Base-by-base conservation (phyloP, 768 basidiomycete genomes). In the Phallus indusiatus region DNA sequence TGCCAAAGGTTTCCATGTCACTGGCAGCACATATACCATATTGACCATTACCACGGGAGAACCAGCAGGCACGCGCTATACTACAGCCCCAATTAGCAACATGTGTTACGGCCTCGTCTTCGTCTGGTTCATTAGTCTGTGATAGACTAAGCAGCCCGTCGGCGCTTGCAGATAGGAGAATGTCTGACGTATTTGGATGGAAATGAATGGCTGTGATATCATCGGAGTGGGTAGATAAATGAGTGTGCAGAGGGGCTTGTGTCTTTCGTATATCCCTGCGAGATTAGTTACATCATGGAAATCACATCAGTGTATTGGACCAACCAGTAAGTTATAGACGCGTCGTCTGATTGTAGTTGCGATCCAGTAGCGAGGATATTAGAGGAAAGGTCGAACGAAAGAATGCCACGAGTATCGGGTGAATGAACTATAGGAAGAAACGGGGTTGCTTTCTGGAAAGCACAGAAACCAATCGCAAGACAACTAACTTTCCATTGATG, bases 1-100 rank as follows among this genome's bases (percentile, higher is more conserved):
- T 77, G 58, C 88, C 87, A 64, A 94, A 88, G 0, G 89, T 92
- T 70, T 97, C 93, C 94, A 96, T 96, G 72, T 96, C 94, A 63
- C 90, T 94, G 11, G 83, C 79, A 21, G 86, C 87, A 92, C 93
- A 96, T 8, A 93, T 75, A 51, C 69, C 73, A 33, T 72, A 72
- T 16, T 62, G 67, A 21, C 67, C 58, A 34, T 67, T 53, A 18
- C 67, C 62, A 60, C 35, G 17, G 18, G 73, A 67, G 54, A 81
- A 78, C 86, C 84, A 88, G 1, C 85, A 91, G 7, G 81, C 83
- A 66, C 89, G 87, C 0, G 86, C 85, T 60, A 91, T 73, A 66
- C 86, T 91, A 66, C 83, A 84, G 1, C 87, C 90, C 83, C 86
- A 90, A 63, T 92, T 92, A n/a, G 86, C 88, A 21, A 93, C 87